phyloP scores from a whole-genome alignment of 164 flowering plant genomes.

The Vitis vinifera region DNA sequence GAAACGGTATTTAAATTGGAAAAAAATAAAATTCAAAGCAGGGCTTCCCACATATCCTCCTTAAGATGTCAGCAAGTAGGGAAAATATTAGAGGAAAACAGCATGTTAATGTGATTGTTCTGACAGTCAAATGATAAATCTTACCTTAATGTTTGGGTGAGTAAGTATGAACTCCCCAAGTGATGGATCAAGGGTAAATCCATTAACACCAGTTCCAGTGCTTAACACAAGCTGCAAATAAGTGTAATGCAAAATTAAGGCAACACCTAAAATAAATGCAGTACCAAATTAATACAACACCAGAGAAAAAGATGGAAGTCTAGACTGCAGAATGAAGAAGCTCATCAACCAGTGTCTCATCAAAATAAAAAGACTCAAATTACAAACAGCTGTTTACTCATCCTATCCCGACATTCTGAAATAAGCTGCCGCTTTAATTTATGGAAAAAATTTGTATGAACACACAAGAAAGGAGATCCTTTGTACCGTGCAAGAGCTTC shows the following conservation, averaged over 20 bases:
- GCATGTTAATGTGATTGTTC: not conserved
- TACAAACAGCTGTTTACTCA: not conserved
- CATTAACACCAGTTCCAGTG: slow-evolving; percentile 92
- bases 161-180: slow-evolving; percentile 99
- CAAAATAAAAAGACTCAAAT: not conserved
- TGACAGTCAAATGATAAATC: not conserved
- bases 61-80: not conserved
- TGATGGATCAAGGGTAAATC: slow-evolving; percentile 97
- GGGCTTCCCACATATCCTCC: not conserved
- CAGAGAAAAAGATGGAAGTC: not conserved
- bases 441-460: not conserved
- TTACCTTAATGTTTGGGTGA: slow-evolving; percentile 91
- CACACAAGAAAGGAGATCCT: not conserved
- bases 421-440: not conserved
- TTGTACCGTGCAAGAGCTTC: slow-evolving; percentile 94
- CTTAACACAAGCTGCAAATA: slow-evolving; percentile 77
- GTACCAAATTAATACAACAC: slow-evolving; percentile 2
- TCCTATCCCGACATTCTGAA: not conserved
- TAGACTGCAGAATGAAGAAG: not conserved
- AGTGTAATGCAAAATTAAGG: not conserved
- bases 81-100: not conserved
- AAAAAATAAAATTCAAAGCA: not conserved
- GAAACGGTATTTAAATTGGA: too few relatives aligned
- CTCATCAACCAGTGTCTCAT: not conserved
- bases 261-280: slow-evolving; percentile 7